Conservation (phyloP, 306 rosid species). For the Quercus berberidifolia region DNA sequence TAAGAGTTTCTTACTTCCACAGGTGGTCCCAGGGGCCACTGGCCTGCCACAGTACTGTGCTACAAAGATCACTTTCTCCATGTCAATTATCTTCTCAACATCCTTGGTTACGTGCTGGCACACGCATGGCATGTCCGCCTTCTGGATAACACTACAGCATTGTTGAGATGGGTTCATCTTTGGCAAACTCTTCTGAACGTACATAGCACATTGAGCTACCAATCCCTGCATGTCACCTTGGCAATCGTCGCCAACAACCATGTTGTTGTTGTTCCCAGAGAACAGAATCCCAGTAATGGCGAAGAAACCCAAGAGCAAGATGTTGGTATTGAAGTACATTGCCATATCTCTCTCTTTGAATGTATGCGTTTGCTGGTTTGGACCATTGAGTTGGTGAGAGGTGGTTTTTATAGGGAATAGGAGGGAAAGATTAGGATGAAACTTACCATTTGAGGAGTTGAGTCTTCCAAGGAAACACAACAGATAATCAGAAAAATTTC, state of each 20-base stretch:
- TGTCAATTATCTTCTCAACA: constrained; percentile 13
- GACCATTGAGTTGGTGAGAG: neutral
- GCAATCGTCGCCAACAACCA: constrained; percentile 22
- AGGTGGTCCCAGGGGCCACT: constrained; percentile 8
- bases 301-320: constrained; percentile 1
- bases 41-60: constrained; percentile 10
- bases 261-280: neutral
- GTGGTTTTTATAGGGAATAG: neutral
- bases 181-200: constrained; percentile 5
- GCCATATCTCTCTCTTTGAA: neutral
- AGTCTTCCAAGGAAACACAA: too few relatives aligned
- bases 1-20: constrained; percentile 26
- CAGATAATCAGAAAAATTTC: too few relatives aligned
- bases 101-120: constrained; percentile 17
- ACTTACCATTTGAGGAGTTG: neutral
- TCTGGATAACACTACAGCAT: constrained; percentile 18
- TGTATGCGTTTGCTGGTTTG: neutral
- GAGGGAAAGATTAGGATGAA: neutral
- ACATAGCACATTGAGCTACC: constrained; percentile 3
- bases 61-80: constrained; percentile 15
- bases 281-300: neutral
- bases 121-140: constrained; percentile 8
- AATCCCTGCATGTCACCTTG: constrained; percentile 15
- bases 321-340: neutral
- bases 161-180: neutral